Percentiles rank a stretch among this genome's conserved stretches.
Conservation (phyloP, 2,329 filamentous ascomycete genomes). For the Pseudomassariella vexata region DNA sequence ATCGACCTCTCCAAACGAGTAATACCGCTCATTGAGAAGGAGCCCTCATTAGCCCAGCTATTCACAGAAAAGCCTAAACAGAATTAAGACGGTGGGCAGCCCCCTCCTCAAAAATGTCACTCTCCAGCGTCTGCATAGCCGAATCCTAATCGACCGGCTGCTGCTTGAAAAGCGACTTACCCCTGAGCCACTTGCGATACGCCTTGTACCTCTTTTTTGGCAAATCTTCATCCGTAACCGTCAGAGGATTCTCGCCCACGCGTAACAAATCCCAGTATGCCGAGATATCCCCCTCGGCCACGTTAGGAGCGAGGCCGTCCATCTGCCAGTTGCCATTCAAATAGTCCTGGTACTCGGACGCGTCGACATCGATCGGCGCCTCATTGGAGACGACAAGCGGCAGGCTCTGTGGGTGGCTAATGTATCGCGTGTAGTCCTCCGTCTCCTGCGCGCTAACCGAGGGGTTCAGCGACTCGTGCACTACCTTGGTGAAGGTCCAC, state of each 20-base stretch:
- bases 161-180: conserved; percentile 96
- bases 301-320: conserved; percentile 42
- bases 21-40: conserved; percentile 27
- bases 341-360: conserved; percentile 72
- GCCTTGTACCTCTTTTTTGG: conserved; percentile 95
- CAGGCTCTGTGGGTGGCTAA: conserved; percentile 82
- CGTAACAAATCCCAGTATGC: conserved; percentile 74
- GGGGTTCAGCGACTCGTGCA: conserved; percentile 80
- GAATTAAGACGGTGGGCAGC: not conserved
- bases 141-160: conserved; percentile 53
- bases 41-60: conserved; percentile 26
- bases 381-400: conserved; percentile 74
- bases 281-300: conserved; percentile 56
- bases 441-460: conserved; percentile 70
- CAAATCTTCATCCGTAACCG: conserved; percentile 79
- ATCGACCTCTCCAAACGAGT: conserved; percentile 23
- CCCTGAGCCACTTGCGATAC: conserved; percentile 89
- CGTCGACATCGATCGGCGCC: conserved; percentile 51
- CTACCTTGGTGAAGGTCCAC: conserved; percentile 82
- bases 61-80: conserved; percentile 17
- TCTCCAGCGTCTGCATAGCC: conserved; percentile 13
- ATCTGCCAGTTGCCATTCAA: conserved; percentile 63
- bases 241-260: conserved; percentile 76
- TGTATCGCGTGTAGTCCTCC: conserved; percentile 82
- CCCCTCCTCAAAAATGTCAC: conserved; percentile 12